Evolutionary conservation across 306 rosid species (phyloP).

Genomic region (Vigna hirtella): DNA sequence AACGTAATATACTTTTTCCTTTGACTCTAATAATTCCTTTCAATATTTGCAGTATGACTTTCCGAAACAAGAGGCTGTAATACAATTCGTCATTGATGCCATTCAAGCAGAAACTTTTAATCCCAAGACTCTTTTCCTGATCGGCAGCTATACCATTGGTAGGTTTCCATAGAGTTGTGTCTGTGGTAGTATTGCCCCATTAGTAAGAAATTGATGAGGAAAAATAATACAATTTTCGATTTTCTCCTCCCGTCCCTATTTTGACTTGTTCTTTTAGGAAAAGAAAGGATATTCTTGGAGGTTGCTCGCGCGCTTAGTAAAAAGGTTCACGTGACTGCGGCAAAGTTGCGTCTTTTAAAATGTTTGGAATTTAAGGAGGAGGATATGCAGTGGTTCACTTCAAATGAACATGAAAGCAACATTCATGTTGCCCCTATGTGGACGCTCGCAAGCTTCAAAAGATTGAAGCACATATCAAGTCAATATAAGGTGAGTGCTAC

Average conservation of each 20-base stretch:
- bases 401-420: conserved; percentile 86
- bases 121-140: conserved; percentile 88
- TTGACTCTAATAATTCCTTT: conserved; percentile 17
- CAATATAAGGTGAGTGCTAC: conserved; percentile 70
- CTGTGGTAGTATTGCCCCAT: conserved; percentile 1
- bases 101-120: conserved; percentile 93
- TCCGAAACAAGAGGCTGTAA: conserved; percentile 94
- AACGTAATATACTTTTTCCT: background rate
- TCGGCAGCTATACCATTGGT: conserved; percentile 97
- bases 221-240: background rate
- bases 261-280: conserved; percentile 60
- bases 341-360: conserved; percentile 76
- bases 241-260: background rate
- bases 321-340: conserved; percentile 80
- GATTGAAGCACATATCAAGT: conserved; percentile 81
- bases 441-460: conserved; percentile 93
- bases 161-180: conserved; percentile 20
- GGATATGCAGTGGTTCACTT: conserved; percentile 91
- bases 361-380: conserved; percentile 79
- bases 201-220: conserved; percentile 13
- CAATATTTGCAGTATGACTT: conserved; percentile 78
- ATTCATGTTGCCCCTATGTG: conserved; percentile 96
- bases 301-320: conserved; percentile 87
- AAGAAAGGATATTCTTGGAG: conserved; percentile 91
- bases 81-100: conserved; percentile 93